Base-by-base conservation (phyloP, 441 rosid species). In the Adansonia madagascariensis region DNA sequence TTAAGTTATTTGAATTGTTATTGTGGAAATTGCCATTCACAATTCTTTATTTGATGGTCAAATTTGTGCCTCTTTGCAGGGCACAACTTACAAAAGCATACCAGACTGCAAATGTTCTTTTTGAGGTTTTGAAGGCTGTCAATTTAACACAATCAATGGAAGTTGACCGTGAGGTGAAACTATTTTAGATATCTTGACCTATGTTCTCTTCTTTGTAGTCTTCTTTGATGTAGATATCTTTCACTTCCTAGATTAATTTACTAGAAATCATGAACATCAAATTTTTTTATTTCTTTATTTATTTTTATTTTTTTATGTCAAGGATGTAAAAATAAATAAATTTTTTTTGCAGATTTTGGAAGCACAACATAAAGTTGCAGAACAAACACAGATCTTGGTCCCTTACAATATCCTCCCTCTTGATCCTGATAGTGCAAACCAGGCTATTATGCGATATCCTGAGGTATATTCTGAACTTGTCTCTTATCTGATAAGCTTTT, bases 71-170 rank as follows among this genome's bases (percentile, higher is more conserved):
- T 12, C 61, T 62, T 75, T 87, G 68, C 86, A 94, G 99, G 82
- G 98, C 98, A 2, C 98, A 94, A 86, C 92, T 97, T 82, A 94
- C 99, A 35, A 97, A 97, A 86, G 99, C 98, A 57, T 97, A 97
- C 84, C 99, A 97, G 86, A 97, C 98, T 75, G 99, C 98, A n/a
- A 91, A 92, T 85, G 98, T 97, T 79, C 96, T 97, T 81, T 96
- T 96, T 85, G 99, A 96, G 88, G 99, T 96, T 83, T 87, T 96
- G 85, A 96, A 81, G 84, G 99, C 98, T 65, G 99, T 97, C 72
- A 97, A 94, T 87, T 82, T 84, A 85, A 91, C 97, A 11, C 98
- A 94, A 82, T 88, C 98, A 35, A 91, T 93, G 80, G 98, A 94
- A 89, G 97, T 95, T 82, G 99, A 94, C 80, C 87, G 89, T 22